phyloP scores from a whole-genome alignment of 1,284 basidiomycete species.

The Leccinum pachyderme region DNA sequence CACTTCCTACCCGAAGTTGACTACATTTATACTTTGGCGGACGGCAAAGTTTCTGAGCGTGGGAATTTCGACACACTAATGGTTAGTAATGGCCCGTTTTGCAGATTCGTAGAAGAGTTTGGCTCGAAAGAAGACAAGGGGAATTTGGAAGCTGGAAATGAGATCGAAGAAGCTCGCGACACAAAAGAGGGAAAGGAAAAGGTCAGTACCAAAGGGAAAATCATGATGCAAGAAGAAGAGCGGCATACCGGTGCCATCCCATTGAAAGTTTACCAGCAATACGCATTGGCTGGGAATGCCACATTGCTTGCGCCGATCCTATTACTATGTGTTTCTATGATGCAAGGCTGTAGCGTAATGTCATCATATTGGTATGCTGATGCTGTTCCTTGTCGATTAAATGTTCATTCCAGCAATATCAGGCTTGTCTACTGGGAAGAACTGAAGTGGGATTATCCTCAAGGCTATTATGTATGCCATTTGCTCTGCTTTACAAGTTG shows the following conservation, averaged over 20 bases:
- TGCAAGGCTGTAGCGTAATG: constrained; percentile 61
- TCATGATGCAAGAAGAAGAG: constrained; percentile 48
- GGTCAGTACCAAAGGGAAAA: constrained; percentile 12
- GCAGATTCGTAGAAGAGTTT: constrained; percentile 67
- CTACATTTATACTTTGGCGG: constrained; percentile 67
- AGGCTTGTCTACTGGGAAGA: constrained; percentile 77
- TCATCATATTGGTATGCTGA: constrained; percentile 59
- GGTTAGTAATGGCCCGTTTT: constrained; percentile 59
- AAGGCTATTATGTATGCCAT: constrained; percentile 58
- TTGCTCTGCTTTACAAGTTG: neutral
- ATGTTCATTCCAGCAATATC: neutral
- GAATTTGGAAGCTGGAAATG: constrained; percentile 27
- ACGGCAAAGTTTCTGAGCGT: constrained; percentile 73
- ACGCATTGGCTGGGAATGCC: constrained; percentile 53
- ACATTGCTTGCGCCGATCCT: constrained; percentile 52
- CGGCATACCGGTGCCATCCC: constrained; percentile 53
- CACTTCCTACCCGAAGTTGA: constrained; percentile 81
- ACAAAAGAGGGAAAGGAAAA: constrained; percentile 30
- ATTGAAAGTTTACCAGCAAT: constrained; percentile 42
- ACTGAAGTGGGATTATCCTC: constrained; percentile 47
- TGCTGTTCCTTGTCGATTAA: constrained; percentile 6
- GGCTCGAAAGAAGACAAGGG: constrained; percentile 47
- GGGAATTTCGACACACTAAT: constrained; percentile 76
- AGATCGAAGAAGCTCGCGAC: constrained; percentile 25
- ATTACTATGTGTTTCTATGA: constrained; percentile 47